Evolutionary conservation across 2,329 filamentous ascomycete species (phyloP), one percentile per base, ranked within the genome.

Genomic region (Apiospora pterosperma): DNA sequence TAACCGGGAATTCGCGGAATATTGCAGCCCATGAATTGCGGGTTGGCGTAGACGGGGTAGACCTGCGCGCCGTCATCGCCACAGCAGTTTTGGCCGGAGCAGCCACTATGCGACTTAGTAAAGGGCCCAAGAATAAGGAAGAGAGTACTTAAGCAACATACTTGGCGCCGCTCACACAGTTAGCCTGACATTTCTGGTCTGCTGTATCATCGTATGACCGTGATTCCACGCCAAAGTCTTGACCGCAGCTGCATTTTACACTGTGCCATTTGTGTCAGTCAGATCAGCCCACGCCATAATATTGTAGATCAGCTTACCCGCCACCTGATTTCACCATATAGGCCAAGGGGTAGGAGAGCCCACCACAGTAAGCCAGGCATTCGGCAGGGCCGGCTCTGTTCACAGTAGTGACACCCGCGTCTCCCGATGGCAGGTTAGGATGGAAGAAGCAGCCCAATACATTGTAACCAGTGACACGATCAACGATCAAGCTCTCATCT

Each of bases 11-110:
- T 74, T 5, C 41, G 36, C 0, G 75, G 75, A 5, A 67, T 64
- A 68, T 82, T 84, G 74, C 84, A 85, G 8, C 76, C 74, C 63
- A 84, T 80, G 39, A 85, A 71, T 2, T 81, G 79, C 2, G 82
- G 80, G 67, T 84, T 85, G 31, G 82, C 82, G 25, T 82, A 78
- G 36, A 85, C 78, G 64, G 84, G 81, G 11, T 36, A 59, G 69
- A 78, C 82, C 5, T 66, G 65, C 14, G 81, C 74, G 36, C 67
- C 63, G 36, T 31, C 63, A 8, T 31, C 58, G 31, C 62, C 69
- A 67, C 73, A 74, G 71, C 75, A 72, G 52, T 67, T 63, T 36
- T 68, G 64, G 2, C 68, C 66, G 0, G 21, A 31, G 36, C 68
- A 67, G 34, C 67, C 63, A 61, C 71, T 73, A 69, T 71, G 2